Conservation (phyloP, 75 land plant genomes). For the Cupressus sempervirens region DNA sequence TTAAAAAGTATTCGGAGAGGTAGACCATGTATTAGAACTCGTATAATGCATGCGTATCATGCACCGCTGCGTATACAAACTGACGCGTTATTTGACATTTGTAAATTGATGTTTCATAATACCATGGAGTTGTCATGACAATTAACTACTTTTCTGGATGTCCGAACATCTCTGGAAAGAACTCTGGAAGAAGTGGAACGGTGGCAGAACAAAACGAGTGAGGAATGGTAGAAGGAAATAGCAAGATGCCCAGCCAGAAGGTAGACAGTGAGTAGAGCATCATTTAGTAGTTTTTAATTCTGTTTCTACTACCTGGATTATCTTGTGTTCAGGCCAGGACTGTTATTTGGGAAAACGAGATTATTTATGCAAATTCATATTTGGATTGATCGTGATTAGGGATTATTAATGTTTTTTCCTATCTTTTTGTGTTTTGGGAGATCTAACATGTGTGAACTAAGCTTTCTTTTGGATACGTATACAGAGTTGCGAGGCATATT, state of each 20-base stretch:
- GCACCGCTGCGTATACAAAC: background rate
- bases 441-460: background rate
- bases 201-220: background rate
- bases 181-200: background rate
- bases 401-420: too few relatives aligned
- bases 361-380: background rate
- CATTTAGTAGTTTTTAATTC: background rate
- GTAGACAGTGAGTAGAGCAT: background rate
- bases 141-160: background rate
- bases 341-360: background rate
- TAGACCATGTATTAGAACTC: background rate
- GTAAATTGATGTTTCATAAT: background rate
- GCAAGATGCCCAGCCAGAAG: background rate
- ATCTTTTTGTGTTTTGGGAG: background rate
- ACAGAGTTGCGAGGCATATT: background rate
- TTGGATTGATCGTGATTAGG: background rate
- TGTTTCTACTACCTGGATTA: background rate
- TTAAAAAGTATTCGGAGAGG: background rate
- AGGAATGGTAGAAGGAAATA: background rate
- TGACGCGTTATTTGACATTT: background rate
- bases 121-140: background rate
- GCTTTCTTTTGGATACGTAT: too few relatives aligned
- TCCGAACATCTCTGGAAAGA: background rate
- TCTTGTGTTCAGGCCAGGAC: background rate
- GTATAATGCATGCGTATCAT: background rate